Percentiles rank a stretch among this genome's conserved stretches.
These are phyloP conservation scores for Limonium bicolor DNA, from an alignment of 148 eudicot species.

Conservation along the genomic window DNA sequence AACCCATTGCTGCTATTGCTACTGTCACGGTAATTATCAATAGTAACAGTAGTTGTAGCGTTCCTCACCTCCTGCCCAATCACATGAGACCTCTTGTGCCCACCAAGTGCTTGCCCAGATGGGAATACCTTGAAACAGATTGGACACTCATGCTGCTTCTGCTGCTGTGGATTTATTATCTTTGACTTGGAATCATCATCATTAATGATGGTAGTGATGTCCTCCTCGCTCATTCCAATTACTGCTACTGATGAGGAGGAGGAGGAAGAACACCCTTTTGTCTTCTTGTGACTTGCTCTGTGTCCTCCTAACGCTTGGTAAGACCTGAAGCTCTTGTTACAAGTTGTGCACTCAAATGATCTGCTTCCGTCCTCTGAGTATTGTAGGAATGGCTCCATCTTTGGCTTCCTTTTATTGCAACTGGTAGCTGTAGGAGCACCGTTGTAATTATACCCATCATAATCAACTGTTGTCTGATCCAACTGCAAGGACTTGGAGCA, in stretches of 20 bases:
- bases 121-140: slow-evolving; percentile 2
- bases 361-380: too few relatives aligned
- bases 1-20: slow-evolving; percentile 10
- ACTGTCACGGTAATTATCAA: neutral
- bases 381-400: too few relatives aligned
- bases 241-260: neutral
- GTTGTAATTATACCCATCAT: too few relatives aligned
- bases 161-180: neutral
- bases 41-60: slow-evolving; percentile 1
- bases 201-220: neutral
- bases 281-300: slow-evolving; percentile 3
- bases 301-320: slow-evolving; percentile 4
- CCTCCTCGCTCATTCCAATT: neutral
- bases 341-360: slow-evolving; percentile 9
- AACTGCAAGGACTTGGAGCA: too few relatives aligned
- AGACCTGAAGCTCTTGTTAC: neutral
- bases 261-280: slow-evolving; percentile 1
- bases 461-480: too few relatives aligned
- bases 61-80: slow-evolving; percentile 19
- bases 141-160: neutral
- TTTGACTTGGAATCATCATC: neutral
- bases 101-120: slow-evolving; percentile 4
- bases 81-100: slow-evolving; percentile 9
- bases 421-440: too few relatives aligned
- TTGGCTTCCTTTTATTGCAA: too few relatives aligned